A percentile compares a stretch with the other conserved stretches of the same genome.
Evolutionary conservation across 352 stramenopile genomes (phyloP).

Genomic region (Pythium volutum): DNA sequence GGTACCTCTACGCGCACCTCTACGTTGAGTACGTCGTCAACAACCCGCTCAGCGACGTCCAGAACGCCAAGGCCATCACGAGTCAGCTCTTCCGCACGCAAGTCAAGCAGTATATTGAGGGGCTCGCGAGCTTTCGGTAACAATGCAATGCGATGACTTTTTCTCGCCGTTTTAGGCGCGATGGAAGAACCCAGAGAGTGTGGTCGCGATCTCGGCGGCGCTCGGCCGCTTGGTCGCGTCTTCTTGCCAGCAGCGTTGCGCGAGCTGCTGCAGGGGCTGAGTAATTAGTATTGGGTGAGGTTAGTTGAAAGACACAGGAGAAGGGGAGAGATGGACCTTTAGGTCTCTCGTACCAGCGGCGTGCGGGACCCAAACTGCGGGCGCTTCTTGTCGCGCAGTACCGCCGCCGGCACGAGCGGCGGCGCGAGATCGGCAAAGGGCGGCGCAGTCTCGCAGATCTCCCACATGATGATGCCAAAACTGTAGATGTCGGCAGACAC

Average conservation of each 20-base stretch:
- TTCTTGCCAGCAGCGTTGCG: slow-evolving; percentile 65
- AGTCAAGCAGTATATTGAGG: slow-evolving; percentile 75
- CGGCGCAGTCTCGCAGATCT: slow-evolving; percentile 64
- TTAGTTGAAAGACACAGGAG: not conserved
- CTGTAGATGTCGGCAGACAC: slow-evolving; percentile 78
- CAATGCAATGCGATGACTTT: not conserved
- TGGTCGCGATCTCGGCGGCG: slow-evolving; percentile 38
- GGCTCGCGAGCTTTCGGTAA: slow-evolving; percentile 65
- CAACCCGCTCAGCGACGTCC: slow-evolving; percentile 84
- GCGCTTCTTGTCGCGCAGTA: slow-evolving; percentile 63
- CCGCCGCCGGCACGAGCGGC: slow-evolving; percentile 53
- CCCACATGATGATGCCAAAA: slow-evolving; percentile 78
- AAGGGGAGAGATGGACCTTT: not conserved
- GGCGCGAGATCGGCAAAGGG: slow-evolving; percentile 61
- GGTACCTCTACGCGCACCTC: slow-evolving; percentile 87
- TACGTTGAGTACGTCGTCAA: slow-evolving; percentile 90
- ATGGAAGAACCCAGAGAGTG: slow-evolving; percentile 51
- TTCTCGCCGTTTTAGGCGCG: slow-evolving; percentile 12
- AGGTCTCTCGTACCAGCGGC: slow-evolving; percentile 17
- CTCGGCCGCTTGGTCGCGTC: slow-evolving; percentile 44
- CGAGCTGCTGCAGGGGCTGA: slow-evolving; percentile 59
- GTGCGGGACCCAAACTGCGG: slow-evolving; percentile 59
- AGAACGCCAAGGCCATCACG: slow-evolving; percentile 67
- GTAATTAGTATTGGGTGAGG: not conserved
- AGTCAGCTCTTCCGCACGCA: slow-evolving; percentile 75